Conservation (phyloP, 306 rosid genomes). For the Vigna nakashimae region DNA sequence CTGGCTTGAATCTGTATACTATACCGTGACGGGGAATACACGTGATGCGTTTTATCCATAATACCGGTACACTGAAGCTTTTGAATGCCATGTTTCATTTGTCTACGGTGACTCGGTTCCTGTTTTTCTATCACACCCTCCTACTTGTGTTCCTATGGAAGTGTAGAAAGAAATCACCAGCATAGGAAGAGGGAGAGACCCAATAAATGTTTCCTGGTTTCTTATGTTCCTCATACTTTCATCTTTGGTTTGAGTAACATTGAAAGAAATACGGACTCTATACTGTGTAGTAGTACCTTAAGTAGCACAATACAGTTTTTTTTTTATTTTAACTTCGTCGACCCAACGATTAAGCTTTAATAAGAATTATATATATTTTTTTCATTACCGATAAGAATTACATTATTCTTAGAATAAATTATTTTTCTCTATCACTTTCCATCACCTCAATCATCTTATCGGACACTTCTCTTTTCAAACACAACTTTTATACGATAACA, state of each 20-base stretch:
- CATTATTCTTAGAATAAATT: not conserved
- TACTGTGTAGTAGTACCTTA: not conserved
- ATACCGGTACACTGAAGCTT: not conserved
- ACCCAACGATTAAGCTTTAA: not conserved
- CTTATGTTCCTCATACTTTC: too few relatives aligned
- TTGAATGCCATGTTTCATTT: not conserved
- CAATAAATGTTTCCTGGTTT: too few relatives aligned
- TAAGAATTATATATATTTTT: not conserved
- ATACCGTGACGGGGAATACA: not conserved
- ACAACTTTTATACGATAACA: not conserved
- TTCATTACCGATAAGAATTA: not conserved
- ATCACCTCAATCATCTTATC: not conserved
- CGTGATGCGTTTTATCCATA: not conserved
- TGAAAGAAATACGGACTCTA: not conserved
- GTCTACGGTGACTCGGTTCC: too few relatives aligned
- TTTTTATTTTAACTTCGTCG: not conserved
- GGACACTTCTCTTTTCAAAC: not conserved
- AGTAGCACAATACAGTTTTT: not conserved
- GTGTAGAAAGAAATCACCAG: not conserved
- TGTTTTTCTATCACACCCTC: too few relatives aligned
- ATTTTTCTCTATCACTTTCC: not conserved
- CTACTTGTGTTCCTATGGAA: too few relatives aligned
- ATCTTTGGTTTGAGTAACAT: not conserved
- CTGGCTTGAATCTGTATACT: conserved; percentile 13
- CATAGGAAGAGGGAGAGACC: not conserved